Conservation (phyloP, 2,329 filamentous ascomycete genomes). For the Sporothrix humicola region DNA sequence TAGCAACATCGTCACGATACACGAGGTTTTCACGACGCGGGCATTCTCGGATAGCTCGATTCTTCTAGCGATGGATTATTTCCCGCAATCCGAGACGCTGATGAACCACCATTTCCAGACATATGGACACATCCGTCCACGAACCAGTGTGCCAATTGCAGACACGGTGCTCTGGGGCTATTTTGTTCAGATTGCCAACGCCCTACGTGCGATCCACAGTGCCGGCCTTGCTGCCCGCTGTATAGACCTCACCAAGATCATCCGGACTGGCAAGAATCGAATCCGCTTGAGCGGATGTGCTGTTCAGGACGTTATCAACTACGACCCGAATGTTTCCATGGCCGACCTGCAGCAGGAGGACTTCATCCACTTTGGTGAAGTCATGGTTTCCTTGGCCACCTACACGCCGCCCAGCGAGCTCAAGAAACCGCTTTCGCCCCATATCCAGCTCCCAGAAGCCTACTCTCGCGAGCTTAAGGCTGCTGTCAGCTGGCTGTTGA, state of each 20-base stretch:
- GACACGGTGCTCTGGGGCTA: slow-evolving; percentile 90
- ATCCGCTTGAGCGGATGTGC: slow-evolving; percentile 87
- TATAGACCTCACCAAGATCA: slow-evolving; percentile 84
- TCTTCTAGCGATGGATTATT: slow-evolving; percentile 92
- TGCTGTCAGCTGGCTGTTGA: slow-evolving; percentile 81
- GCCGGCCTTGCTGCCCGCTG: slow-evolving; percentile 82
- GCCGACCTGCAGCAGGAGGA: slow-evolving; percentile 87
- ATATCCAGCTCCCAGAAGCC: slow-evolving; percentile 74
- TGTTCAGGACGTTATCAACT: slow-evolving; percentile 87
- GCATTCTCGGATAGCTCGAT: slow-evolving; percentile 94
- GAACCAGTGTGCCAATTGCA: slow-evolving; percentile 56
- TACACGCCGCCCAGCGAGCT: slow-evolving; percentile 62
- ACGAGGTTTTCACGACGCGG: slow-evolving; percentile 91
- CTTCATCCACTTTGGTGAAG: slow-evolving; percentile 78
- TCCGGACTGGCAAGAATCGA: slow-evolving; percentile 88
- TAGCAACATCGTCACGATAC: slow-evolving; percentile 80
- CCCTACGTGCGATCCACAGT: slow-evolving; percentile 82
- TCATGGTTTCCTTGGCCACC: slow-evolving; percentile 82
- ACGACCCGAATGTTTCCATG: slow-evolving; percentile 70
- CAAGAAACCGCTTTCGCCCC: slow-evolving; percentile 62
- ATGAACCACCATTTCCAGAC: slow-evolving; percentile 76
- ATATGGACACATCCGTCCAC: slow-evolving; percentile 47
- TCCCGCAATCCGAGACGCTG: slow-evolving; percentile 87
- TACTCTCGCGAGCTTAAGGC: slow-evolving; percentile 82
- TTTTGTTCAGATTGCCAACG: slow-evolving; percentile 87